Evolutionary conservation across 2,329 filamentous ascomycete species (phyloP).

Genomic region (Simplicillium sp.): DNA sequence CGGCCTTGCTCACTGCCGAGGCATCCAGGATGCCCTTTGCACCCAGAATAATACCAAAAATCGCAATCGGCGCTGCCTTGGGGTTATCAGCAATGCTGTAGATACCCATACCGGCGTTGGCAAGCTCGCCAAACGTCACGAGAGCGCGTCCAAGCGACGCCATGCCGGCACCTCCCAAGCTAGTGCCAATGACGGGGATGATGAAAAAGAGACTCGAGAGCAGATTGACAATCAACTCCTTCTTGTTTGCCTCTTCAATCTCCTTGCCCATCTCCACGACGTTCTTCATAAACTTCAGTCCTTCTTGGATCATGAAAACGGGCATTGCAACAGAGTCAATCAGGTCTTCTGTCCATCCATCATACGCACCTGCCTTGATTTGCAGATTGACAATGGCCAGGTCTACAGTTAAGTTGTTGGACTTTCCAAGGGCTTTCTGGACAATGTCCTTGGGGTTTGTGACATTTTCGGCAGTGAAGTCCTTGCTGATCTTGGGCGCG

Average conservation of each 20-base stretch:
- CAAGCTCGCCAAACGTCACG: background rate
- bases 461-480: constrained; percentile 3
- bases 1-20: background rate
- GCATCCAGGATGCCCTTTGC: background rate
- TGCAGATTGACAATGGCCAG: background rate
- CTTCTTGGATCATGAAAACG: constrained; percentile 6
- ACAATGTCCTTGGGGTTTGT: constrained; percentile 6
- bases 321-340: constrained; percentile 5
- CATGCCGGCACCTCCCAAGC: background rate
- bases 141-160: background rate
- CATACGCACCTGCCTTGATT: constrained; percentile 3
- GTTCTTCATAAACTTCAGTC: constrained; percentile 5
- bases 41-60: background rate
- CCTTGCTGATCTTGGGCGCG: background rate
- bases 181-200: background rate
- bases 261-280: constrained; percentile 8
- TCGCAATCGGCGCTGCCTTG: background rate
- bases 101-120: background rate
- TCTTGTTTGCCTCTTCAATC: constrained; percentile 6
- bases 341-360: constrained; percentile 1
- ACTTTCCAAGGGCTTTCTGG: constrained; percentile 2
- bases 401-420: background rate
- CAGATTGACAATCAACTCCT: constrained; percentile 6
- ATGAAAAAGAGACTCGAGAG: constrained; percentile 5
- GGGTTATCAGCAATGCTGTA: background rate